These are phyloP conservation scores for Nakazawaea laoshanensis DNA, from an alignment of 805 yeast genomes.

Conservation along the genomic window DNA sequence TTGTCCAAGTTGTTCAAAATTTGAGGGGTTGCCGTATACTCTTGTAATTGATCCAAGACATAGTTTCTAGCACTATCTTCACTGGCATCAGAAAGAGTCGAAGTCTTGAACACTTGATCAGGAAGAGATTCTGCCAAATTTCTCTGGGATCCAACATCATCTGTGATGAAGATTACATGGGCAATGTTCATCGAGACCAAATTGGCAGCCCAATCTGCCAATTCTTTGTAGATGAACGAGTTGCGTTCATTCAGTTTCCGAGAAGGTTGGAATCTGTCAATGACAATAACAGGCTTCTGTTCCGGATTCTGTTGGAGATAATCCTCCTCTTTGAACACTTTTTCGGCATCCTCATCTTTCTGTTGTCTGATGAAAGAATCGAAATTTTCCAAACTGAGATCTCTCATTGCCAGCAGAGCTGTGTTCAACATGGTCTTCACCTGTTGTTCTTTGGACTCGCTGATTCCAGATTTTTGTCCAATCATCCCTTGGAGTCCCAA, in stretches of 20 bases:
- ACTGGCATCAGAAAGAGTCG: conserved; percentile 77
- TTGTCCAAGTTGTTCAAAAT: conserved; percentile 34
- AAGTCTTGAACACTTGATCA: conserved; percentile 72
- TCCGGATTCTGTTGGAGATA: conserved; percentile 81
- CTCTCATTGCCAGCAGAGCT: conserved; percentile 65
- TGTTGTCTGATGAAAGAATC: conserved; percentile 14
- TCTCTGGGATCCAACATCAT: conserved; percentile 72
- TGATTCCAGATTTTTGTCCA: conserved; percentile 87
- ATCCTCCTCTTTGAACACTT: conserved; percentile 58
- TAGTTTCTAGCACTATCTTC: conserved; percentile 60
- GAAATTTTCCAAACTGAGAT: conserved; percentile 44
- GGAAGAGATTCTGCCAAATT: conserved; percentile 69
- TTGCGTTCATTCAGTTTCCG: conserved; percentile 48
- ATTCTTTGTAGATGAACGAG: conserved; percentile 57
- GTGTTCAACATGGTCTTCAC: conserved; percentile 72
- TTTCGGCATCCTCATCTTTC: conserved; percentile 14
- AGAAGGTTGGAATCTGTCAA: conserved; percentile 57
- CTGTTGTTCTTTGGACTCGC: conserved; percentile 77
- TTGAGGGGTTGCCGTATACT: conserved; percentile 13
- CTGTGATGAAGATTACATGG: conserved; percentile 82
- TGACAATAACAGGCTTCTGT: conserved; percentile 75
- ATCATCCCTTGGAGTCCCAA: conserved; percentile 83
- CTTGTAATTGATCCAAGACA: conserved; percentile 46
- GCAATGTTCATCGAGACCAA: conserved; percentile 74
- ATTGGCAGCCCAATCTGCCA: conserved; percentile 86